Percentiles rank a stretch among this genome's conserved stretches.
These are phyloP conservation scores for Annulohypoxylon moriforme DNA, from an alignment of 495 filamentous ascomycete species.

Conservation along the genomic window DNA sequence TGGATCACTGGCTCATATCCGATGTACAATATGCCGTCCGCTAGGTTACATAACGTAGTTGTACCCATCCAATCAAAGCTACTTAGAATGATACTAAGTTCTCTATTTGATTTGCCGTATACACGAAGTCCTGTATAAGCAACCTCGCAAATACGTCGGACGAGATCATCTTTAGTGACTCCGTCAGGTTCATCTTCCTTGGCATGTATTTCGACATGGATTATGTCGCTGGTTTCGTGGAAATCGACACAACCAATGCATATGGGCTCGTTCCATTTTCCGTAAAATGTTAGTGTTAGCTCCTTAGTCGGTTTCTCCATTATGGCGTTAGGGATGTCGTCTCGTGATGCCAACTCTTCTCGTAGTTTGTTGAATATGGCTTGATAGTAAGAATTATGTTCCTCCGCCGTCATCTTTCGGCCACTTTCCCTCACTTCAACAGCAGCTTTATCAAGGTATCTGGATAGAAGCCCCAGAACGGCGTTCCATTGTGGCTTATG, in stretches of 20 bases:
- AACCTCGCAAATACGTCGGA: slow-evolving; percentile 5
- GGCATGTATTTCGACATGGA: slow-evolving; percentile 13
- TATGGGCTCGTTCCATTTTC: background rate
- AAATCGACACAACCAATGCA: slow-evolving; percentile 18
- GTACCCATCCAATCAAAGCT: slow-evolving; percentile 8
- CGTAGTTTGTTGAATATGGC: background rate
- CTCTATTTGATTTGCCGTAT: background rate
- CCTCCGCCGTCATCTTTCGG: background rate
- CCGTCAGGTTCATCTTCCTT: slow-evolving; percentile 17
- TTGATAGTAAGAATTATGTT: slow-evolving; percentile 14
- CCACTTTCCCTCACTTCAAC: background rate
- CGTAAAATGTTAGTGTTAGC: slow-evolving; percentile 11
- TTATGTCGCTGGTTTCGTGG: background rate
- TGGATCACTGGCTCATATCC: slow-evolving; percentile 1
- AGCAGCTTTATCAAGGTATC: background rate
- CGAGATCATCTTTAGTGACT: slow-evolving; percentile 18
- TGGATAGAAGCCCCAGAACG: background rate
- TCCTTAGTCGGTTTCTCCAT: slow-evolving; percentile 10
- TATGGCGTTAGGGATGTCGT: slow-evolving; percentile 20
- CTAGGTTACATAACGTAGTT: background rate
- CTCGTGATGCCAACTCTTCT: slow-evolving; percentile 1
- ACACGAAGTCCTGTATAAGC: slow-evolving; percentile 6
- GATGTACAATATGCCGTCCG: slow-evolving; percentile 15
- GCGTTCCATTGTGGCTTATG: slow-evolving; percentile 3
- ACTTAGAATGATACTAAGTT: background rate